Percentiles rank a stretch among this genome's conserved stretches.
These are phyloP conservation scores for Tranzscheliella williamsii DNA, from an alignment of 1,284 basidiomycete species.

Conservation along the genomic window DNA sequence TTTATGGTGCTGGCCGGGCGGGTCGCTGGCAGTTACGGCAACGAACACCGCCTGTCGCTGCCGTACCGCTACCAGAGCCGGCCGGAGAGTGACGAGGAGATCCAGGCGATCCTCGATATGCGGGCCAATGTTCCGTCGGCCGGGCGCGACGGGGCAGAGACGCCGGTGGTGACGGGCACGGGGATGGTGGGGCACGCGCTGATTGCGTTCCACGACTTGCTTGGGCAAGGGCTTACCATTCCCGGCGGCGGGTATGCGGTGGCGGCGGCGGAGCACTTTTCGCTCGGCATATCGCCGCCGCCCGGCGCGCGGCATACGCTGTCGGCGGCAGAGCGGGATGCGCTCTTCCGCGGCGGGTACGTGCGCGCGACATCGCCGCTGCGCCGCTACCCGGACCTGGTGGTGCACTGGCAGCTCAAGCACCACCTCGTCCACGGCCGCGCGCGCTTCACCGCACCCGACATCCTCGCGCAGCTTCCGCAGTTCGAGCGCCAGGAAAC, in stretches of 20 bases:
- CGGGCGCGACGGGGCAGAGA: background rate
- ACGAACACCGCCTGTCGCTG: slow-evolving; percentile 70
- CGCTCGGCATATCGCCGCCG: slow-evolving; percentile 71
- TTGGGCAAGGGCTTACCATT: slow-evolving; percentile 9
- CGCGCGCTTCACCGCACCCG: slow-evolving; percentile 1
- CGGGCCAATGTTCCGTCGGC: slow-evolving; percentile 54
- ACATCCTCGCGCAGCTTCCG: slow-evolving; percentile 15
- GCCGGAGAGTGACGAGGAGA: slow-evolving; percentile 47
- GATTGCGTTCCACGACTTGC: slow-evolving; percentile 13
- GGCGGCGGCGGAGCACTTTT: slow-evolving; percentile 70
- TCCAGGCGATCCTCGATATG: slow-evolving; percentile 53
- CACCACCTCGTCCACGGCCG: slow-evolving; percentile 65
- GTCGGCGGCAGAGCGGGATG: background rate
- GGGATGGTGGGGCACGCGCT: slow-evolving; percentile 16
- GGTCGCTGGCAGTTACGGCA: slow-evolving; percentile 74
- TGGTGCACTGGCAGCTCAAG: slow-evolving; percentile 94
- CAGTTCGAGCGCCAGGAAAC: slow-evolving; percentile 40
- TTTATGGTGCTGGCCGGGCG: slow-evolving; percentile 82
- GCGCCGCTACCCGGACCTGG: slow-evolving; percentile 79
- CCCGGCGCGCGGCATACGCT: background rate
- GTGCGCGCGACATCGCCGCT: slow-evolving; percentile 84
- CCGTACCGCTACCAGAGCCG: slow-evolving; percentile 68
- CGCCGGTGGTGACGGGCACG: background rate
- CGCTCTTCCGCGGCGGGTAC: slow-evolving; percentile 65
- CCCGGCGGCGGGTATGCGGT: slow-evolving; percentile 11